These are phyloP conservation scores for Fusarium sp. DNA, from an alignment of 2,329 filamentous ascomycete species.

Conservation along the genomic window DNA sequence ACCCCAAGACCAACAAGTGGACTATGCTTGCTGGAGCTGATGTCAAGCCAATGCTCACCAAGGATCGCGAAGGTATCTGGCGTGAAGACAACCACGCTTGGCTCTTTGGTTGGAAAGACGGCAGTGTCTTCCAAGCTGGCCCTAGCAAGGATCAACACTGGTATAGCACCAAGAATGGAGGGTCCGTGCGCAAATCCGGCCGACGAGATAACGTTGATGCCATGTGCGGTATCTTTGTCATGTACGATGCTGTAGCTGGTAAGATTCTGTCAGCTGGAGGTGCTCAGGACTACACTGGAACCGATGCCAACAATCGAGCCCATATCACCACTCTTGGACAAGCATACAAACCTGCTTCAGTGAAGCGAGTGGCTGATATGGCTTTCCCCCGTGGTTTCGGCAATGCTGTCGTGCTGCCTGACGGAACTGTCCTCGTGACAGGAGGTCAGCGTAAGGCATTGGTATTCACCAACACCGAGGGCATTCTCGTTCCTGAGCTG, in stretches of 20 bases:
- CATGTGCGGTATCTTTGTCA: slow-evolving; percentile 67
- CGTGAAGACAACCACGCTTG: slow-evolving; percentile 55
- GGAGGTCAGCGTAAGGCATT: slow-evolving; percentile 54
- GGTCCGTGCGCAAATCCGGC: slow-evolving; percentile 44
- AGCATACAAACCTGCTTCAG: slow-evolving; percentile 27
- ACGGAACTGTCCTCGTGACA: slow-evolving; percentile 59
- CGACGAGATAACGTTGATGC: slow-evolving; percentile 57
- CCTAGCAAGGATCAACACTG: slow-evolving; percentile 69
- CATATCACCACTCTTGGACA: slow-evolving; percentile 62
- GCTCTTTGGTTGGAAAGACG: slow-evolving; percentile 60
- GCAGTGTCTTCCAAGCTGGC: slow-evolving; percentile 67
- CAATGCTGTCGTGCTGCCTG: slow-evolving; percentile 60
- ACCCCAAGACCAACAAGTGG: slow-evolving; percentile 62
- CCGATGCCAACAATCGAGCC: slow-evolving; percentile 57
- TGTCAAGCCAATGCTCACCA: slow-evolving; percentile 65
- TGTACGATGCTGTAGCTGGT: slow-evolving; percentile 69
- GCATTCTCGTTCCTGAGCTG: slow-evolving; percentile 60
- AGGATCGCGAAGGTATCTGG: slow-evolving; percentile 63
- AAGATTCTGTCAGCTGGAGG: slow-evolving; percentile 67
- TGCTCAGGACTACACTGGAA: slow-evolving; percentile 58
- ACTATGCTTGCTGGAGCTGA: slow-evolving; percentile 57
- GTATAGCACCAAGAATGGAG: slow-evolving; percentile 62
- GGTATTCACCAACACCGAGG: slow-evolving; percentile 61
- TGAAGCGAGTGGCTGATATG: slow-evolving; percentile 50
- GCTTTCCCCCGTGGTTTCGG: slow-evolving; percentile 57